These are phyloP conservation scores for Macrolepiota dolichaula DNA, from an alignment of 768 basidiomycete species.

Conservation along the genomic window DNA sequence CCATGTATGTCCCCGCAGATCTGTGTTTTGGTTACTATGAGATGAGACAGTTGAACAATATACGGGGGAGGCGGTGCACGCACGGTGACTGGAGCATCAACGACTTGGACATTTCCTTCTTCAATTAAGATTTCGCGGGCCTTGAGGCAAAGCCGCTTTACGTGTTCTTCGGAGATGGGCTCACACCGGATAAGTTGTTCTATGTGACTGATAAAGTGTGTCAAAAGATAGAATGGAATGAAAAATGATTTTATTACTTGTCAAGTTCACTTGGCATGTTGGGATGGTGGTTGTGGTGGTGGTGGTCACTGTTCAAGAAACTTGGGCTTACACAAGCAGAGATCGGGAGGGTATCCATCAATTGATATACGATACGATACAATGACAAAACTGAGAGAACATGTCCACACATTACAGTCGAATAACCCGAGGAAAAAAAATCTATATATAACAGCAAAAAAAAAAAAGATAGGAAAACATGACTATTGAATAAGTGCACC, in stretches of 20 bases:
- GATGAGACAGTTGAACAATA: too few relatives aligned
- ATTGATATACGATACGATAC: slow-evolving; percentile 13
- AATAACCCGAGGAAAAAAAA: slow-evolving; percentile 6
- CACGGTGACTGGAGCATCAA: slow-evolving; percentile 95
- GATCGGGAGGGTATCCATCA: slow-evolving; percentile 10
- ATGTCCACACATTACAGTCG: slow-evolving; percentile 8
- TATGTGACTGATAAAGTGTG: slow-evolving; percentile 66
- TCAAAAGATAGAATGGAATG: neutral
- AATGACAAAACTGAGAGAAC: slow-evolving; percentile 9
- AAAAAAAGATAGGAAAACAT: neutral
- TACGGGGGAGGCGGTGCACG: slow-evolving; percentile 30
- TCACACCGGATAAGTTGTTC: slow-evolving; percentile 92
- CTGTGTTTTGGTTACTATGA: slow-evolving; percentile 28
- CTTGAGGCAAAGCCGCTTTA: slow-evolving; percentile 92
- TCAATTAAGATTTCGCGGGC: slow-evolving; percentile 96
- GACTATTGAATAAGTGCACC: slow-evolving; percentile 35
- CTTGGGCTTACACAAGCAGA: slow-evolving; percentile 7
- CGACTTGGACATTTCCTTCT: slow-evolving; percentile 95
- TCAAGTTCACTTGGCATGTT: slow-evolving; percentile 55
- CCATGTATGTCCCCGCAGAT: slow-evolving; percentile 97
- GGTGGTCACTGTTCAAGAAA: slow-evolving; percentile 7
- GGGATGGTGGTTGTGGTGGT: neutral
- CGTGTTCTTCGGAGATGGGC: slow-evolving; percentile 92
- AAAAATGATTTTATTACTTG: slow-evolving; percentile 26
- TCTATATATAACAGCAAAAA: neutral